Base-by-base conservation (phyloP, 768 basidiomycete genomes). In the Kwoniella dejecticola region DNA sequence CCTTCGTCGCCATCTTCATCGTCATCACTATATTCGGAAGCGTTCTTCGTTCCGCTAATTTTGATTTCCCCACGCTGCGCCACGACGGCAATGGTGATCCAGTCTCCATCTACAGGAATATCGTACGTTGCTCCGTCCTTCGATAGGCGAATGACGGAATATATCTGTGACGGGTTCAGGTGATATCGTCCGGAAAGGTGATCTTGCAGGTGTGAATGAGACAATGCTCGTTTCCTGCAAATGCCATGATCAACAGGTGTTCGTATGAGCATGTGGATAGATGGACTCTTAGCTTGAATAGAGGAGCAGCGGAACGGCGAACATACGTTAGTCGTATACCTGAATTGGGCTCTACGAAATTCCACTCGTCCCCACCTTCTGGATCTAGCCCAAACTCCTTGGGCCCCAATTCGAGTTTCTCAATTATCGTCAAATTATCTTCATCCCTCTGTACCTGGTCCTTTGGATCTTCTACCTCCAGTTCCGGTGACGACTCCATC, bases 41-140 rank as follows among this genome's bases (percentile, higher is more conserved):
- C 46, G 23, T 64, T 57, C 33, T 69, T 72, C 17, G 63, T 62
- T 0, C 49, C 88, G 56, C 88, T 90, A 67, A 87, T 84, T 65
- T 85, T 86, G 73, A 94, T 81, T 6, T 87, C 88, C 2, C 91
- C 88, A 21, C 92, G 85, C 76, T 95, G 91, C 1, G 93, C 95
- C 13, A 99, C 87, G 4, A 98, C 94, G 1, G 91, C 95, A 47
- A 99, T 90, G 5, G 93, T 94, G 41, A 97, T 84, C 89, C 91
- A 98, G 77, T 98, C 96, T 2, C 90, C 90, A 5, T 85, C 85
- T 1, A 97, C 87, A 10, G 95, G 94, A 0, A 99, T 85, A 45
- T 97, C 93, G 76, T 92, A 95, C 17, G 86, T 87, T 59, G 89
- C 86, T 66, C 89, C 88, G 73, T 89, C 86, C 0, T 88, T 85